A percentile compares a stretch with the other conserved stretches of the same genome.
Evolutionary conservation across 306 rosid species (phyloP).

Genomic region (Trifolium repens): DNA sequence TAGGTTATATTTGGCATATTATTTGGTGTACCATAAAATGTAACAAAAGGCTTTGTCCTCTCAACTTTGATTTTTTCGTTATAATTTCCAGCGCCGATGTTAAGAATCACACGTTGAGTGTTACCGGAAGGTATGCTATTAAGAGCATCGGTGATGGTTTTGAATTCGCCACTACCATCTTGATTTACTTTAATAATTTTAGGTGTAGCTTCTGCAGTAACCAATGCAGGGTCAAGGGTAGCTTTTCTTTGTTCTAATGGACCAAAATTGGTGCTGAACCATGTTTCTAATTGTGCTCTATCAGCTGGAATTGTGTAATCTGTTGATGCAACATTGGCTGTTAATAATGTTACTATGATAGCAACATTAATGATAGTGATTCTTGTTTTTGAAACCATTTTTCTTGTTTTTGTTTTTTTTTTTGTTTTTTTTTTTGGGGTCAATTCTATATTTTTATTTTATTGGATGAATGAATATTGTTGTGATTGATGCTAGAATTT

Average conservation of each 20-base stretch:
- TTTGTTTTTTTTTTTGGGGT: too few species aligned
- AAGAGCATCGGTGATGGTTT: slow-evolving; percentile 55
- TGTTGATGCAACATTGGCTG: slow-evolving; percentile 6
- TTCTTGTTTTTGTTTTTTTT: not conserved
- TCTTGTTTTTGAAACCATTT: slow-evolving; percentile 17
- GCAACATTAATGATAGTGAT: slow-evolving; percentile 4
- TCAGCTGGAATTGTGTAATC: slow-evolving; percentile 38
- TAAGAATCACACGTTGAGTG: slow-evolving; percentile 53
- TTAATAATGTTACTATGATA: not conserved
- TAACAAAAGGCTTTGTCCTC: slow-evolving; percentile 52
- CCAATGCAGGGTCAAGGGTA: slow-evolving; percentile 49
- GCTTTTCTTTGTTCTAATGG: not conserved
- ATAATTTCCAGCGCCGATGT: slow-evolving; percentile 61
- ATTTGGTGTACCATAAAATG: slow-evolving; percentile 46
- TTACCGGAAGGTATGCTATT: slow-evolving; percentile 56
- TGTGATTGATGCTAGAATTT: slow-evolving; percentile 22
- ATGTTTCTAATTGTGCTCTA: slow-evolving; percentile 31
- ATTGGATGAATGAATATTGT: not conserved
- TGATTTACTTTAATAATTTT: slow-evolving; percentile 52
- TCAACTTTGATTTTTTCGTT: slow-evolving; percentile 60
- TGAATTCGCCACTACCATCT: slow-evolving; percentile 60
- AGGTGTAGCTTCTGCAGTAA: slow-evolving; percentile 45
- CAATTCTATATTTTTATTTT: not conserved
- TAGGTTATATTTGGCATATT: slow-evolving; percentile 51
- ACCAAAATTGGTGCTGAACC: slow-evolving; percentile 52